Conservation (phyloP, 257 asterid species). For the Nicotiana attenuata region DNA sequence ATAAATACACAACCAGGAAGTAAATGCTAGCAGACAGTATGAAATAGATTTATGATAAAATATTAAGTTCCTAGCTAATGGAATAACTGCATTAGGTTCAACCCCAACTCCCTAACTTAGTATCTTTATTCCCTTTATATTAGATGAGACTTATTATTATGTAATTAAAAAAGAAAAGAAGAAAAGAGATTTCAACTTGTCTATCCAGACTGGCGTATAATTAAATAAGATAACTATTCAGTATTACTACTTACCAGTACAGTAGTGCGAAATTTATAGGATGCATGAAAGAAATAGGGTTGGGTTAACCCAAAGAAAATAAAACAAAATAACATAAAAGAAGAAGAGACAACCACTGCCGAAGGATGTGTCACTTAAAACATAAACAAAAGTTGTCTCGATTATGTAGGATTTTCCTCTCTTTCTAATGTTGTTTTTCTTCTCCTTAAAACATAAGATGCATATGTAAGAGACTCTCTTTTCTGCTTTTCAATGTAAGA, state of each 20-base stretch:
- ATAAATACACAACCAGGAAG: neutral
- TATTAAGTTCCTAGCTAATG: neutral
- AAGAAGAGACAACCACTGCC: no score
- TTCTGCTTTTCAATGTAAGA: neutral
- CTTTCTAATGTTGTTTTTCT: neutral
- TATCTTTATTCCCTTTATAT: neutral
- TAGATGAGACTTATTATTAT: neutral
- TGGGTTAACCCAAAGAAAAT: neutral
- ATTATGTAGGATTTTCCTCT: neutral
- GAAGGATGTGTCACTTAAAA: neutral
- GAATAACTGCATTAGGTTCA: conserved; percentile 7
- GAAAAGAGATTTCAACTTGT: neutral
- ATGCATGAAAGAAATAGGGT: neutral
- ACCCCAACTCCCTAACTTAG: neutral
- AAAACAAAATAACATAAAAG: neutral
- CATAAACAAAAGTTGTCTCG: neutral
- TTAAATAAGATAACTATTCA: neutral
- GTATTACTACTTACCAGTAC: neutral
- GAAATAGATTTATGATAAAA: neutral
- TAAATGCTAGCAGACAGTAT: neutral
- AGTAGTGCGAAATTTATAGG: neutral
- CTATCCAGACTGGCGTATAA: conserved; percentile 6
- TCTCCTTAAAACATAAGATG: neutral
- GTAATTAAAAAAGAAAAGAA: neutral
- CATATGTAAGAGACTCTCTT: neutral